Evolutionary conservation across 1,284 basidiomycete genomes (phyloP), one percentile per base, ranked within the genome.

Genomic region (Pascua guehoae): DNA sequence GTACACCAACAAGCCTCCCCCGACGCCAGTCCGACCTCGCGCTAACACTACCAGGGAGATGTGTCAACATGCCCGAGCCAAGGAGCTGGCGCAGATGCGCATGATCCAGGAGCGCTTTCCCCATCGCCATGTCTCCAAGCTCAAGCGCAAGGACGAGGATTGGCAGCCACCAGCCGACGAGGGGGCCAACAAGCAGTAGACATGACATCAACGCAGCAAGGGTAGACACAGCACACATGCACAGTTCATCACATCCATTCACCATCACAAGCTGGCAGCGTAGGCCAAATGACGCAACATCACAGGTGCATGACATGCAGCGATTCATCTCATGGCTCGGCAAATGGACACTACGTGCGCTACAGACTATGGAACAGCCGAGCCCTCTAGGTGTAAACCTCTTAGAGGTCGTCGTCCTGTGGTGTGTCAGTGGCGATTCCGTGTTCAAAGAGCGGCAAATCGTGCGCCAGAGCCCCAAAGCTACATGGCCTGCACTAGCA

Each of bases 381-480:
- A 36, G 36, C 46, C 32, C 17, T 32, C 24, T 32, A 18, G 24
- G 46, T 46, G 36, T 40, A 49, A 42, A 46, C 48, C 46, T 18
- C 41, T 56, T 73, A 77, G 51, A 77, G 70, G 64, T 76, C 74
- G 66, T 66, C 69, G 60, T 75, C 74, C 61, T 76, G 71, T 40
- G 24, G 24, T 32, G 12, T 43, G 53, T 49, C n/a, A 47, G 51
- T 24, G 3, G 11, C 5, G 14, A 24, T 38, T 47, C 43, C 16
- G 24, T 12, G 24, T 16, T 24, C n/a, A 49, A 51, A 49, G 40
- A 49, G n/a, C 8, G 46, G 8, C 36, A 2, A 5, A 48, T 32
- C 24, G 24, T 32, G 24, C 24, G 24, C 24, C 24, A 32, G 24
- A 32, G 24, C 24, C 16, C 37, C 8, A 16, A 47, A 32, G 24